Evolutionary conservation across 1,284 basidiomycete genomes (phyloP).

Genomic region (Heterobasidion irregulare): DNA sequence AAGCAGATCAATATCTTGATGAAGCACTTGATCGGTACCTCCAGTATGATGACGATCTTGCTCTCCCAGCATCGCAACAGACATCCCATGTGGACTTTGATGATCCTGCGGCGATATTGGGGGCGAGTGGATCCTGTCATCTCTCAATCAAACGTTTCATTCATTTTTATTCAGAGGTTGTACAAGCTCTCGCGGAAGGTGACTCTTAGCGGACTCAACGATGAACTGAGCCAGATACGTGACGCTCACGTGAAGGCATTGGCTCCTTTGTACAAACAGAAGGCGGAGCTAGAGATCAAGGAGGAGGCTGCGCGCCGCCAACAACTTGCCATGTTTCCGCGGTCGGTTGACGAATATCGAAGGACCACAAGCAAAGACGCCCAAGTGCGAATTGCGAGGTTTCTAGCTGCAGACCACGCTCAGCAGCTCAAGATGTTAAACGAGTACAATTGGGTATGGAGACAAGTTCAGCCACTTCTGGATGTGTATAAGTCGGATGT

Average conservation of each 20-base stretch:
- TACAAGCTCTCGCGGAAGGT: background rate
- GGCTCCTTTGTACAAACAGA: slow-evolving; percentile 22
- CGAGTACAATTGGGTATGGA: slow-evolving; percentile 46
- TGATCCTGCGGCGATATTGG: background rate
- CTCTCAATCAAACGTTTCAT: background rate
- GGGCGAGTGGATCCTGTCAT: background rate
- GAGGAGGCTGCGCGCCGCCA: slow-evolving; percentile 26
- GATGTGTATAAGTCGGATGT: slow-evolving; percentile 32
- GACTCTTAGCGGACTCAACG: background rate
- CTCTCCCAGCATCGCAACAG: background rate
- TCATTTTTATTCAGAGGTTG: background rate
- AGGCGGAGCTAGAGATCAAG: slow-evolving; percentile 16
- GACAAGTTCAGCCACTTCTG: slow-evolving; percentile 32
- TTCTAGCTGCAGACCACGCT: slow-evolving; percentile 29
- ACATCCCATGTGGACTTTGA: background rate
- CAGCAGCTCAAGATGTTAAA: slow-evolving; percentile 39
- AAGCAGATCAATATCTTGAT: slow-evolving; percentile 31
- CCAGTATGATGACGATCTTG: slow-evolving; percentile 7
- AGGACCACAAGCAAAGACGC: slow-evolving; percentile 32
- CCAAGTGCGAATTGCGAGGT: slow-evolving; percentile 43
- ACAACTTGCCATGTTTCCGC: slow-evolving; percentile 42
- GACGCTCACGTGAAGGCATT: slow-evolving; percentile 32
- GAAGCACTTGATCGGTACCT: slow-evolving; percentile 25
- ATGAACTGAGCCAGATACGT: slow-evolving; percentile 21
- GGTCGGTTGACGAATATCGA: slow-evolving; percentile 34